A percentile compares a stretch with the other conserved stretches of the same genome.
Conservation (phyloP, 2,329 filamentous ascomycete genomes). For the Alternaria novae-zelandiae region DNA sequence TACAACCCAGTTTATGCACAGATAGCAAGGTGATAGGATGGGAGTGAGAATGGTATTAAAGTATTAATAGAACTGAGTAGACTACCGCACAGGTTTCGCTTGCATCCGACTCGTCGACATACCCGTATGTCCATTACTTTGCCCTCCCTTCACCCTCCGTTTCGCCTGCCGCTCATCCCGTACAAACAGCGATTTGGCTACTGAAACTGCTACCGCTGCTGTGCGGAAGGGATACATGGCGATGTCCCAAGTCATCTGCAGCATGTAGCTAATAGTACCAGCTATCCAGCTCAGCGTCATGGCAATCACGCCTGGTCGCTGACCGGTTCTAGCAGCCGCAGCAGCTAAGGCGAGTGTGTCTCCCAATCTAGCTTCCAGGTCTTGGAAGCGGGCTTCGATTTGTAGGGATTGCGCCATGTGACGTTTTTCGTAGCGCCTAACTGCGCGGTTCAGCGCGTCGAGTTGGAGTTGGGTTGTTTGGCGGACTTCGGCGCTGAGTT, state of each 20-base stretch:
- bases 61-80: not conserved
- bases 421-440: constrained; percentile 91
- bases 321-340: constrained; percentile 60
- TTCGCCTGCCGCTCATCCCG: constrained; percentile 29
- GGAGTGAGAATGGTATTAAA: too few species aligned
- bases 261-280: constrained; percentile 20
- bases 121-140: constrained; percentile 27
- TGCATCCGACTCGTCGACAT: constrained; percentile 38
- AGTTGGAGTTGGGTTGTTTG: constrained; percentile 78
- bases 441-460: constrained; percentile 85
- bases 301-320: constrained; percentile 41
- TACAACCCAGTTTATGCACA: not conserved
- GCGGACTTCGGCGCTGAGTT: constrained; percentile 62
- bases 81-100: constrained; percentile 32
- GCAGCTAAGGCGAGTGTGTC: constrained; percentile 84
- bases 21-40: too few species aligned
- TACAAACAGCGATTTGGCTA: constrained; percentile 29
- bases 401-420: constrained; percentile 76
- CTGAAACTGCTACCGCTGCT: constrained; percentile 11
- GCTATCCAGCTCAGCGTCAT: constrained; percentile 38
- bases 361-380: constrained; percentile 72
- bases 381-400: constrained; percentile 75
- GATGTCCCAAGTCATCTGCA: constrained; percentile 37
- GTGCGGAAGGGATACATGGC: constrained; percentile 41
- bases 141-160: constrained; percentile 29